Base-by-base conservation (phyloP, 2,329 filamentous ascomycete genomes). In the Arthrobotrys iridis region DNA sequence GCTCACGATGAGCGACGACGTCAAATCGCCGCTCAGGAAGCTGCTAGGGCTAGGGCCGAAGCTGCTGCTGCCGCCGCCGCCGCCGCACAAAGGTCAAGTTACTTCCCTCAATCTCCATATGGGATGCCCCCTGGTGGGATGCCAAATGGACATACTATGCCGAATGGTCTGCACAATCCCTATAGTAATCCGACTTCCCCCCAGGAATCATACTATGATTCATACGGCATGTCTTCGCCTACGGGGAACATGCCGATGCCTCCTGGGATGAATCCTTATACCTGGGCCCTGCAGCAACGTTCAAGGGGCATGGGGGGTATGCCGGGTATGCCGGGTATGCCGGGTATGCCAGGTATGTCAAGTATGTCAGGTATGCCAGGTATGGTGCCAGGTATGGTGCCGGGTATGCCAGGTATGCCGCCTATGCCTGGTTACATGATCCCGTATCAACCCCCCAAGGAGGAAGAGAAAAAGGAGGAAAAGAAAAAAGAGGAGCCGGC, bases 391-490 rank as follows among this genome's bases (percentile, higher is more conserved):
- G 55, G 55, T n/a, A 59, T 59, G 55, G 2, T 59, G 48, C 20
- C 24, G 7, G 50, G 50, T 11, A 26, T 57, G 20, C 41, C 64
- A 8, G 63, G 50, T 2, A 58, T 72, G 68, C 68, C 59, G 30
- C 43, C 60, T 20, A 66, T 73, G 68, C 59, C 68, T 4, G 68
- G 60, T 22, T 73, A 66, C 33, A 73, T 73, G 68, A 60, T 73
- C 33, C 68, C 68, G n/a, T 73, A 63, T 62, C 68, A 73, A 40
- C 68, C 68, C 50, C 67, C 77, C 4, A 72, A 78, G 7, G 75
- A 79, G 40, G 78, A 79, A 43, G 78, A 79, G 76, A 77, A 79
- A 13, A 73, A 79, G 28, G 75, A 79, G 50, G 78, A 79, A 46
- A 80, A 81, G 72, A 78, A 80, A 15, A 76, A 79, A 13, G 72